Evolutionary conservation across 139 green algal genomes (phyloP).

Genomic region (Micractinium sp.): DNA sequence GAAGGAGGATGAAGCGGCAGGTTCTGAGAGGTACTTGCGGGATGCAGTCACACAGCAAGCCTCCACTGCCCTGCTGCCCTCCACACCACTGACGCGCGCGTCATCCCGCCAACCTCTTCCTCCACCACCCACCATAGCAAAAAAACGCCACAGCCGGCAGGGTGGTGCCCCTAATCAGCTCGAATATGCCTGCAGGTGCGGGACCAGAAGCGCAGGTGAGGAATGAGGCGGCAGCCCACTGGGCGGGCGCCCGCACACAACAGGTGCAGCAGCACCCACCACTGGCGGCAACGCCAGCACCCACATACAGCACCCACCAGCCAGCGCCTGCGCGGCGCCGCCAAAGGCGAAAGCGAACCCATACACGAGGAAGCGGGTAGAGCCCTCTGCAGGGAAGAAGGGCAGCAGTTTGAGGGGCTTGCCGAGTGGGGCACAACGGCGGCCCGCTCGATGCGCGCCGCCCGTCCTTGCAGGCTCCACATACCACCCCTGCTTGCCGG

Average conservation of each 20-base stretch:
- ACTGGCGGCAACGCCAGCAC: neutral
- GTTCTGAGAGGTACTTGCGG: neutral
- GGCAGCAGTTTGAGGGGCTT: neutral
- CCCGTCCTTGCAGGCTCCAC: neutral
- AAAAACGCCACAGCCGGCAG: conserved; percentile 72
- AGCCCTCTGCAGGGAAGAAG: neutral
- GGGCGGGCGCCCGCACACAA: conserved; percentile 50
- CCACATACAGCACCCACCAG: neutral
- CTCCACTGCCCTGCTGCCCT: neutral
- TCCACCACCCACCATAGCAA: conserved; percentile 55
- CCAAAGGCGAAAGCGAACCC: neutral
- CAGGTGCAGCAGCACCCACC: neutral
- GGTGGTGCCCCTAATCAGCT: conserved; percentile 63
- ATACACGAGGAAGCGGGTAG: neutral
- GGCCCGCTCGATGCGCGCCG: neutral
- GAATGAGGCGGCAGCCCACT: conserved; percentile 46
- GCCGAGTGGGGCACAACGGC: no score
- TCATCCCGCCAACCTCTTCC: neutral
- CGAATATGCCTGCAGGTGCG: conserved; percentile 69
- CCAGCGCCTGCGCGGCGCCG: neutral
- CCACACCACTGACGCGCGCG: neutral
- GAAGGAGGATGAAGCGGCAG: neutral
- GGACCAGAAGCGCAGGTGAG: conserved; percentile 49
- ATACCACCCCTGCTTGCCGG: neutral
- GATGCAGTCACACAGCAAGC: neutral